These are phyloP conservation scores for Alternaria conjuncta DNA, from an alignment of 2,329 filamentous ascomycete species.

Conservation along the genomic window DNA sequence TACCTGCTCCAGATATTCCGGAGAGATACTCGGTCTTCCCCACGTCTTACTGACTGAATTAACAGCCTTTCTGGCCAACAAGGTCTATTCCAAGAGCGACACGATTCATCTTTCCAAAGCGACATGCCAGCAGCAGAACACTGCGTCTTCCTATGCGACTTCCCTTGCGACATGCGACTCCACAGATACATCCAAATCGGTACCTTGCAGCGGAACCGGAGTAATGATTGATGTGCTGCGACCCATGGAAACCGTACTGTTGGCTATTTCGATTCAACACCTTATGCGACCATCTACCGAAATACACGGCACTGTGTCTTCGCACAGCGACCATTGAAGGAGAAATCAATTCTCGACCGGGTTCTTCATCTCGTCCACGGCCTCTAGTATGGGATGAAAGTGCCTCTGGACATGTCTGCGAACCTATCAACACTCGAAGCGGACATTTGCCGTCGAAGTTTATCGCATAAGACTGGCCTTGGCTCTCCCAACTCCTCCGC, in stretches of 20 bases:
- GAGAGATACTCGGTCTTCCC: not conserved
- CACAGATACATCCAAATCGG: not conserved
- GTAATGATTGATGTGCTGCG: not conserved
- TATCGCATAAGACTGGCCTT: not conserved
- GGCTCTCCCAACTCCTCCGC: not conserved
- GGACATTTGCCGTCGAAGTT: not conserved
- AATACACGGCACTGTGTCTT: not conserved
- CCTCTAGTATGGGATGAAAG: not conserved
- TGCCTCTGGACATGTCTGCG: not conserved
- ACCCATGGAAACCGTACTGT: not conserved
- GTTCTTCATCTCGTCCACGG: not conserved
- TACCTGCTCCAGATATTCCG: not conserved
- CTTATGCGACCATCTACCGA: not conserved
- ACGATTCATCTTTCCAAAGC: not conserved
- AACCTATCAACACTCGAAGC: not conserved
- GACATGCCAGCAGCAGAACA: not conserved
- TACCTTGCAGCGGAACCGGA: slow-evolving; percentile 1
- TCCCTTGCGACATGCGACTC: not conserved
- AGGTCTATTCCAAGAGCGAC: not conserved
- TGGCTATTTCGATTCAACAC: not conserved
- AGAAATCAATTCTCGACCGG: not conserved
- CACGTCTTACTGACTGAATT: not conserved
- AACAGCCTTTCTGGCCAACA: not conserved
- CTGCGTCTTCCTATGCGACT: not conserved
- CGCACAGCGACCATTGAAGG: not conserved